Evolutionary conservation across 202 grass and related monocot genomes (phyloP), one percentile per base, ranked within the genome.

Genomic region (Zoysia matrella): DNA sequence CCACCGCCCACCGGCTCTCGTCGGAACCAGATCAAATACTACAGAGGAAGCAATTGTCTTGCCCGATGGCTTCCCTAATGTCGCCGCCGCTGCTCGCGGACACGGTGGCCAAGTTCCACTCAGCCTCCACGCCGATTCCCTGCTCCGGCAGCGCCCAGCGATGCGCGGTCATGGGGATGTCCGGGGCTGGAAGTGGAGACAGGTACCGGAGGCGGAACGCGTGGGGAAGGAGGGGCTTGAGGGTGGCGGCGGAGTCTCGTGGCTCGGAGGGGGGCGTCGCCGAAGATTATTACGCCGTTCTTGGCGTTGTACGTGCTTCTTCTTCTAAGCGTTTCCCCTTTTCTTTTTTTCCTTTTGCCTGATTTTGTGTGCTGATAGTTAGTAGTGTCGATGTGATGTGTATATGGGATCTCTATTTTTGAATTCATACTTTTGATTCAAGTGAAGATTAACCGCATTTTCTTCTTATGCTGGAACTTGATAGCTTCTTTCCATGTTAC

Each of bases 41-140:
- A 36, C 30, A 36, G 30, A 36, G 30, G 30, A 60, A 62, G 11
- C 70, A 14, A 0, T 18, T 6, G 13, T 39, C 52, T 65, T 40
- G 46, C 42, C 60, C 8, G 13, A 98, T 98, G 95, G 95, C 90
- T 69, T 85, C 86, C 45, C 82, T 93, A 47, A 79, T 95, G 1
- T 91, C 90, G 4, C 90, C 86, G 1, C 73, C 78, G 66, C 73
- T 90, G 73, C 86, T 94, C 56, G 83, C 95, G 40, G 85, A 87
- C 73, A 61, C 81, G 11, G 82, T 86, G 13, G 65, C 88, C 74
- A 92, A 88, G 81, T 91, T 89, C 36, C 87, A 85, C 8, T 18
- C 61, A 72, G 71, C 71, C 40, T 90, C 71, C 71, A 36, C 68
- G 53, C 16, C 78, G 22, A 46, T 67, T 15, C 79, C 30, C 30